Conservation (phyloP, 1,284 basidiomycete genomes). For the Spongiforma sp. region DNA sequence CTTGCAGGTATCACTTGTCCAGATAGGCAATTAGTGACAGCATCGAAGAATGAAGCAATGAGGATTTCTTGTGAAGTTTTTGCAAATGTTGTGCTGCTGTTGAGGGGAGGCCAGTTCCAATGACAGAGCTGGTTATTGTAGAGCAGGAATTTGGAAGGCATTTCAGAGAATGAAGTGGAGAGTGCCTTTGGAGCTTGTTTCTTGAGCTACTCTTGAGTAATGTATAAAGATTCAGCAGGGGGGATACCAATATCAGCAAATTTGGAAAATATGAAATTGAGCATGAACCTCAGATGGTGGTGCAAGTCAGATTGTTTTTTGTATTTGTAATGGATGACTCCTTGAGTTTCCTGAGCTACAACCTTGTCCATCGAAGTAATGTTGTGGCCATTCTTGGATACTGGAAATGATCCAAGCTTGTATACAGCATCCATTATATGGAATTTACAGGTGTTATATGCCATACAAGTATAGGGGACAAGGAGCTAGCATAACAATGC, state of each 20-base stretch:
- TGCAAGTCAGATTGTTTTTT: not conserved
- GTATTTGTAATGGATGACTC: not conserved
- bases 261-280: not conserved
- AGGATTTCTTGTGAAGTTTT: not conserved
- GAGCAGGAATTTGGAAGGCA: not conserved
- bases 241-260: not conserved
- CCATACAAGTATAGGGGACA: too few relatives aligned
- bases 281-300: not conserved
- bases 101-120: not conserved
- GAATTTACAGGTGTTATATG: not conserved
- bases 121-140: not conserved
- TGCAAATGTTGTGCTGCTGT: not conserved
- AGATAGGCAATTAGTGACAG: not conserved
- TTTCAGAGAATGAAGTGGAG: not conserved
- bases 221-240: not conserved
- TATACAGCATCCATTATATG: not conserved
- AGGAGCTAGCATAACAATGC: not conserved
- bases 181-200: not conserved
- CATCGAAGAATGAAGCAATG: not conserved
- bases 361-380: not conserved
- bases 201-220: not conserved
- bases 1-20: not conserved
- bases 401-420: not conserved
- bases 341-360: not conserved
- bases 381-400: not conserved